Percentiles rank a stretch among this genome's conserved stretches.
These are phyloP conservation scores for Mangifera indica DNA, from an alignment of 345 rosid species.

Conservation along the genomic window DNA sequence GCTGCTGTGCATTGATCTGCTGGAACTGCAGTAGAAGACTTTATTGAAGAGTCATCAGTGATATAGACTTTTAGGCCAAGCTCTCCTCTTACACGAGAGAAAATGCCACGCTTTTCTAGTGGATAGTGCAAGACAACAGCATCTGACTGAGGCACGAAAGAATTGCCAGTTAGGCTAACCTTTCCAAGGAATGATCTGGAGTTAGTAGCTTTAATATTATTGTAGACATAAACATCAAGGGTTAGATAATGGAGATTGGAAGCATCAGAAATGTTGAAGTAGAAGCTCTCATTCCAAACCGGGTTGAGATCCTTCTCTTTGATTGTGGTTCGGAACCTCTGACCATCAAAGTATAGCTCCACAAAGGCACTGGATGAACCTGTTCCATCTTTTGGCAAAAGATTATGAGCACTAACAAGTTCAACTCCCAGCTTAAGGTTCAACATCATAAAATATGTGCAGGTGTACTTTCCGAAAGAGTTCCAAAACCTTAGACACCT, in stretches of 20 bases:
- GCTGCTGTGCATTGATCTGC: constrained; percentile 32
- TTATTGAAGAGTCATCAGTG: constrained; percentile 67
- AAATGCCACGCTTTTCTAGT: constrained; percentile 81
- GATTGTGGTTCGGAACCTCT: constrained; percentile 74
- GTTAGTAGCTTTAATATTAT: constrained; percentile 53
- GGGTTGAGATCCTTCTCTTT: constrained; percentile 92
- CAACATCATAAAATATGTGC: constrained; percentile 41
- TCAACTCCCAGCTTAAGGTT: constrained; percentile 87
- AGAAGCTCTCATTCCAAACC: constrained; percentile 96
- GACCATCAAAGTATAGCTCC: constrained; percentile 89
- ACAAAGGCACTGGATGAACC: constrained; percentile 87
- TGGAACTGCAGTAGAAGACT: constrained; percentile 50
- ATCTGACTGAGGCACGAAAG: constrained; percentile 83
- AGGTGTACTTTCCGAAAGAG: constrained; percentile 19
- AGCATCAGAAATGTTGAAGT: constrained; percentile 88
- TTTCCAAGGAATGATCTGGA: constrained; percentile 86
- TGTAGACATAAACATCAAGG: constrained; percentile 72
- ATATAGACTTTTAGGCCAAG: constrained; percentile 84
- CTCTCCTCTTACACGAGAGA: constrained; percentile 94
- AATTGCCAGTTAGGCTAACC: constrained; percentile 70
- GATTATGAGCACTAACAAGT: constrained; percentile 86
- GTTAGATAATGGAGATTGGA: constrained; percentile 68
- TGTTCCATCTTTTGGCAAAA: constrained; percentile 86
- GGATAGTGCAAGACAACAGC: constrained; percentile 90
- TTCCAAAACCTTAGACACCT: background rate